Conservation (phyloP, 768 basidiomycete species). For the Kwoniella sp. region DNA sequence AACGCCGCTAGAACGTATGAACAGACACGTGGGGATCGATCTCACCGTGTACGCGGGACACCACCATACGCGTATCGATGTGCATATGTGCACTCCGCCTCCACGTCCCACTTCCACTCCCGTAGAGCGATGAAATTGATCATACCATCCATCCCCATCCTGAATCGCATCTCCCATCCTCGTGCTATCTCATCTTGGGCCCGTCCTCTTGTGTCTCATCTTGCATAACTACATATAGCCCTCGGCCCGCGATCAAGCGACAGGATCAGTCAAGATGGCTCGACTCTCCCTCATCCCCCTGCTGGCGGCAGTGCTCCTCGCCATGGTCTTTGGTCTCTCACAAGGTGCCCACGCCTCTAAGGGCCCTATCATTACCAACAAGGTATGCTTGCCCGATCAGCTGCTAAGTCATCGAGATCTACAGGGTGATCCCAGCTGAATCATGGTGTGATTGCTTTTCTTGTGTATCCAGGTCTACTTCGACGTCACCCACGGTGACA, state of each 20-base stretch:
- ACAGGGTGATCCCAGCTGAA: conserved; percentile 11
- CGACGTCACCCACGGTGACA: conserved; percentile 89
- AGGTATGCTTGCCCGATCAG: conserved; percentile 51
- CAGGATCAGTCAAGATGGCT: conserved; percentile 25
- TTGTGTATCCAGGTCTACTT: conserved; percentile 67
- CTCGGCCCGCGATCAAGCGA: neutral
- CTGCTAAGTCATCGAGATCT: neutral
- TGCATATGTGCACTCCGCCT: too few species aligned
- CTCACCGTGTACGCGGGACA: too few species aligned
- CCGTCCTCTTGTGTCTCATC: neutral
- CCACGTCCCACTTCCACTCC: too few species aligned
- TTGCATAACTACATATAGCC: neutral
- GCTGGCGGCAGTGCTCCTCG: conserved; percentile 34
- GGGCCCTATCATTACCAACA: conserved; percentile 85
- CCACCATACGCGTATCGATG: too few species aligned
- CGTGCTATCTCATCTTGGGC: conserved; percentile 3
- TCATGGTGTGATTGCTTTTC: neutral
- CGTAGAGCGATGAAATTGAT: too few species aligned
- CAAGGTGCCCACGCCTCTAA: conserved; percentile 71
- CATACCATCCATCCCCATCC: too few species aligned
- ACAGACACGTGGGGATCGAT: too few species aligned
- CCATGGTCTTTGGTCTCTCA: conserved; percentile 52
- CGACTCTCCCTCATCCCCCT: conserved; percentile 34
- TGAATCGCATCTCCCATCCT: too few species aligned
- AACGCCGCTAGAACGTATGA: too few species aligned